Base-by-base conservation (phyloP, 805 yeast genomes). In the Ogataea angusta region DNA sequence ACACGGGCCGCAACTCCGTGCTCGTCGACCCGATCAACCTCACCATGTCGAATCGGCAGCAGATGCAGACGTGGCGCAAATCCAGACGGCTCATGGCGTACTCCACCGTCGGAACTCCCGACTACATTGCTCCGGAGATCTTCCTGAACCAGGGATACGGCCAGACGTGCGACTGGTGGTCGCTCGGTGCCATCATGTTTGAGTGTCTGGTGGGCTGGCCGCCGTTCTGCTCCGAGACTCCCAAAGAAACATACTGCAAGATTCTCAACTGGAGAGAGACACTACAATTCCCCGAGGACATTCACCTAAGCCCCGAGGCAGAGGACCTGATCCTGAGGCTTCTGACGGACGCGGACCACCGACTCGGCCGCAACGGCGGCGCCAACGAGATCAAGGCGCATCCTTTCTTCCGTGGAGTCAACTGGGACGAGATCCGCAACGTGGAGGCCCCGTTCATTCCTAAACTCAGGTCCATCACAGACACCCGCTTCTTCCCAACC, bases 121-220 rank as follows among this genome's bases (percentile, higher is more conserved):
- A 89, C 62, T 89, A 89, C 60, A 89, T 89, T 63, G 96, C 96
- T 1, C 97, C 97, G 0, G 97, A 89, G 60, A 90, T 89, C 46
- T 89, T 89, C 55, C 71, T 87, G 34, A 88, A 88, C 54, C 93
- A 89, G 67, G 97, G 97, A 5, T 89, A 89, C 63, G 95, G 96
- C 10, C 95, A 88, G 66, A 96, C 89, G 59, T 89, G 97, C 66
- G 97, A 89, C 63, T 89, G 97, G 97, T 89, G 97, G 97, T 85
- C 95, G 7, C 66, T 89, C 32, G 97, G 97, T 22, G 95, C 96
- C 1, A 89, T 89, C 58, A 90, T 89, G 97, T 89, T 84, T 64
- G 97, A 89, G 71, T 89, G 97, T 68, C 68, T 89, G 47, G 85
- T 89, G 45, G 97, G 97, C 23, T 89, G 96, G 95, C 96, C 97